Evolutionary conservation across 1,139 yeast genomes (phyloP).

Genomic region (Hemisphaericaspora subhashii): DNA sequence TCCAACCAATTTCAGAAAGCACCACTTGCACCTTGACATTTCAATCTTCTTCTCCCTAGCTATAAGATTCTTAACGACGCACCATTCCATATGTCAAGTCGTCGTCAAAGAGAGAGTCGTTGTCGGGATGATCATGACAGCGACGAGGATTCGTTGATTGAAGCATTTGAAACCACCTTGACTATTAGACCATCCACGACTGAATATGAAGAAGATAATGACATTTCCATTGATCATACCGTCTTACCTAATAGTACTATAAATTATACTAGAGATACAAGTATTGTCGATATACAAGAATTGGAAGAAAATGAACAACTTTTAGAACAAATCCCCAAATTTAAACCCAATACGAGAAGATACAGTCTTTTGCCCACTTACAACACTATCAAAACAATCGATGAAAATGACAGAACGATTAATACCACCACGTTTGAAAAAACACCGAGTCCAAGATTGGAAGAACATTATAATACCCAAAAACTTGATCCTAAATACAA

Average conservation of each 20-base stretch:
- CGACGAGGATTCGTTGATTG: conserved; percentile 47
- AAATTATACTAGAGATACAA: conserved; percentile 31
- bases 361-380: conserved; percentile 31
- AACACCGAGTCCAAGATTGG: conserved; percentile 17
- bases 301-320: conserved; percentile 33
- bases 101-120: conserved; percentile 18
- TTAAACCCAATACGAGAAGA: conserved; percentile 29
- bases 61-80: no score
- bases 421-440: conserved; percentile 12
- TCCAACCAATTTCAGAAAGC: no score
- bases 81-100: background rate
- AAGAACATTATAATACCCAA: conserved; percentile 15
- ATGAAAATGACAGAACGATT: conserved; percentile 5
- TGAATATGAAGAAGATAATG: conserved; percentile 35
- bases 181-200: conserved; percentile 44
- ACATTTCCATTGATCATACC: conserved; percentile 47
- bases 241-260: conserved; percentile 31
- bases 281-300: conserved; percentile 35
- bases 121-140: conserved; percentile 24
- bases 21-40: no score
- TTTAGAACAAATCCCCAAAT: conserved; percentile 40
- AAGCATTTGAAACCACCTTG: conserved; percentile 50
- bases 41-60: no score
- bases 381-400: conserved; percentile 19
- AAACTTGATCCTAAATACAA: conserved; percentile 23